Percentiles rank a stretch among this genome's conserved stretches.
Evolutionary conservation across 1,284 basidiomycete genomes (phyloP).

Genomic region (Thelephora terrestris): DNA sequence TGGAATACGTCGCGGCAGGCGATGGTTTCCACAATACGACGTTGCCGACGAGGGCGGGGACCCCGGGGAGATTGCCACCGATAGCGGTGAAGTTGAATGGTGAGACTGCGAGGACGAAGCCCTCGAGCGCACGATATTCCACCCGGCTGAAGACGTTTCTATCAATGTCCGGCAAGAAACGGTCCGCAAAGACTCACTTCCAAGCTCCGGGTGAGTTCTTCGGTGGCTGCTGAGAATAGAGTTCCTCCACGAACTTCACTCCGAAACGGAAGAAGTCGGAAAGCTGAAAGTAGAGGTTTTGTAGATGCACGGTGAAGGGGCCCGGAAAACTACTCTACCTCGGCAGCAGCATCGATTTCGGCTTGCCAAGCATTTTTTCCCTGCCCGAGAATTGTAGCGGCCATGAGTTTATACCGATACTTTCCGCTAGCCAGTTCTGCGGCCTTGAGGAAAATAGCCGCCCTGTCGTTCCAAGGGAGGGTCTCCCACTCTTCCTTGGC

Average conservation of each 20-base stretch:
- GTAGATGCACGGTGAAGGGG: not conserved
- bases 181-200: slow-evolving; percentile 63
- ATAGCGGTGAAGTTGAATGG: slow-evolving; percentile 99
- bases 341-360: slow-evolving; percentile 97
- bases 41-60: slow-evolving; percentile 91
- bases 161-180: slow-evolving; percentile 7
- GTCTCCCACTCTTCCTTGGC: slow-evolving; percentile 88
- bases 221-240: slow-evolving; percentile 85
- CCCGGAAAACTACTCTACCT: slow-evolving; percentile 38
- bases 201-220: slow-evolving; percentile 84
- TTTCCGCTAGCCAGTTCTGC: slow-evolving; percentile 92
- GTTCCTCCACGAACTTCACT: slow-evolving; percentile 92
- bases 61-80: slow-evolving; percentile 85
- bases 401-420: slow-evolving; percentile 91
- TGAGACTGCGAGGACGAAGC: slow-evolving; percentile 94
- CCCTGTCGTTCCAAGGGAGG: slow-evolving; percentile 93
- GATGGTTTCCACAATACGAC: slow-evolving; percentile 97
- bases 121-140: slow-evolving; percentile 94
- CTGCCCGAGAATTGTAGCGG: slow-evolving; percentile 96
- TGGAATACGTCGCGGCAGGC: slow-evolving; percentile 90
- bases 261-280: slow-evolving; percentile 95
- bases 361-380: slow-evolving; percentile 99
- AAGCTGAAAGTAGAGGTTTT: slow-evolving; percentile 37
- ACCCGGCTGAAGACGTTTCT: slow-evolving; percentile 51
- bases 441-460: slow-evolving; percentile 96